These are phyloP conservation scores for Coemansia sp. DNA, from an alignment of 192 early-diverging fungal species.

Conservation along the genomic window DNA sequence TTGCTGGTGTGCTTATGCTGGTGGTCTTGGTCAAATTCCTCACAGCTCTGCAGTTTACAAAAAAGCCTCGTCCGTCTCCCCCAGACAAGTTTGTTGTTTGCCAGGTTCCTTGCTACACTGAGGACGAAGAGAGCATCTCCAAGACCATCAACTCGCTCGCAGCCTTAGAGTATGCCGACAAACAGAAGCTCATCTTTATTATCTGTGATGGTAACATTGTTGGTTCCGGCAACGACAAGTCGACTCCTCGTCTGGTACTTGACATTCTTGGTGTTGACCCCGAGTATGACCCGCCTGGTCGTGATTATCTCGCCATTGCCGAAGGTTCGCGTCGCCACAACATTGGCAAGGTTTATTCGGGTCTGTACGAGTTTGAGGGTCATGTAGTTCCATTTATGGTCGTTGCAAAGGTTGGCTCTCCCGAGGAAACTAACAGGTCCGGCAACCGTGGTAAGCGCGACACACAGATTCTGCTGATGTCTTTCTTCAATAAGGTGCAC, in stretches of 20 bases:
- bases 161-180: constrained; percentile 76
- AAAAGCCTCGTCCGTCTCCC: constrained; percentile 70
- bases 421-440: constrained; percentile 77
- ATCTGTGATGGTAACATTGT: constrained; percentile 92
- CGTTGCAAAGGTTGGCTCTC: constrained; percentile 92
- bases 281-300: constrained; percentile 67
- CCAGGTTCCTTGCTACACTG: constrained; percentile 95
- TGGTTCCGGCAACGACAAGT: constrained; percentile 93
- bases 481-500: constrained; percentile 93
- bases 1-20: constrained; percentile 67
- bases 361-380: constrained; percentile 87
- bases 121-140: constrained; percentile 81
- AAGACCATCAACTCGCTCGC: constrained; percentile 85
- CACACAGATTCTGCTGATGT: constrained; percentile 95
- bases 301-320: constrained; percentile 83
- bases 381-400: constrained; percentile 94
- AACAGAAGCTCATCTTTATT: constrained; percentile 86
- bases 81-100: constrained; percentile 94
- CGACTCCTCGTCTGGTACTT: constrained; percentile 95
- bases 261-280: constrained; percentile 89
- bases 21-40: constrained; percentile 83
- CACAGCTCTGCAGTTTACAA: constrained; percentile 71
- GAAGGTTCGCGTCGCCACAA: constrained; percentile 91
- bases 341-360: constrained; percentile 96
- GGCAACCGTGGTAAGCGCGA: constrained; percentile 99